These are phyloP conservation scores for Vanrija humicola DNA, from an alignment of 1,284 basidiomycete species.

Conservation along the genomic window DNA sequence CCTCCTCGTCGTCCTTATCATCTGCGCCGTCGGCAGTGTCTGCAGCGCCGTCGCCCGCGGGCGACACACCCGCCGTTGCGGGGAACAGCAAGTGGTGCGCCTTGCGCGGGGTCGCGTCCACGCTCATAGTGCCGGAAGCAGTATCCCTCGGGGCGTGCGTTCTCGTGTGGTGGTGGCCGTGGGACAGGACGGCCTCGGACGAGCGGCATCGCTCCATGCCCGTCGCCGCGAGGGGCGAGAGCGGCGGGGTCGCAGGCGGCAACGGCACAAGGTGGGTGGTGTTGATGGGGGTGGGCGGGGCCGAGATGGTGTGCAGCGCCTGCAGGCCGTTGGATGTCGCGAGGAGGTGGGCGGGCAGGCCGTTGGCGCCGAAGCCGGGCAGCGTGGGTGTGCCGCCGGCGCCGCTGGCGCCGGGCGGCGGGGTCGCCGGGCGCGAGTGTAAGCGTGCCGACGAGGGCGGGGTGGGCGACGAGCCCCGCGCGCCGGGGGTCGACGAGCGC, in stretches of 20 bases:
- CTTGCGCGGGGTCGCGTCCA: slow-evolving; percentile 15
- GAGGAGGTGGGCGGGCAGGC: slow-evolving; percentile 3
- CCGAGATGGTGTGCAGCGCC: slow-evolving; percentile 34
- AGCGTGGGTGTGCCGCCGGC: slow-evolving; percentile 5
- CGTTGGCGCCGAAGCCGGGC: background rate
- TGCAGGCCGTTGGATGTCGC: background rate
- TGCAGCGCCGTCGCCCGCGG: background rate
- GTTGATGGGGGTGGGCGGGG: slow-evolving; percentile 42
- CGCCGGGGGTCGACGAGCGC: slow-evolving; percentile 16
- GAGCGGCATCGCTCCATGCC: slow-evolving; percentile 43
- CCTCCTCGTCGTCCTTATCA: background rate
- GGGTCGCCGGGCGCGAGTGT: slow-evolving; percentile 17
- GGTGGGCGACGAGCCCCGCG: slow-evolving; percentile 9
- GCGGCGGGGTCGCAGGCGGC: slow-evolving; percentile 15
- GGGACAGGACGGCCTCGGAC: slow-evolving; percentile 32
- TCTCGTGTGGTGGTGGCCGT: slow-evolving; percentile 8
- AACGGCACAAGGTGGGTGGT: slow-evolving; percentile 36
- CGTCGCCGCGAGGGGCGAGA: slow-evolving; percentile 16
- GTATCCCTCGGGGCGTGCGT: background rate
- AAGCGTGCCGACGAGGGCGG: slow-evolving; percentile 16
- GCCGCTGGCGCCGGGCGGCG: slow-evolving; percentile 11
- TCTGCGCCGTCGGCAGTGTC: background rate
- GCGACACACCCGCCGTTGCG: background rate
- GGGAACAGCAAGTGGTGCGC: slow-evolving; percentile 5
- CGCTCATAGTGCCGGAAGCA: background rate